Evolutionary conservation across 768 basidiomycete species (phyloP).

Genomic region (Clavulina sp.): DNA sequence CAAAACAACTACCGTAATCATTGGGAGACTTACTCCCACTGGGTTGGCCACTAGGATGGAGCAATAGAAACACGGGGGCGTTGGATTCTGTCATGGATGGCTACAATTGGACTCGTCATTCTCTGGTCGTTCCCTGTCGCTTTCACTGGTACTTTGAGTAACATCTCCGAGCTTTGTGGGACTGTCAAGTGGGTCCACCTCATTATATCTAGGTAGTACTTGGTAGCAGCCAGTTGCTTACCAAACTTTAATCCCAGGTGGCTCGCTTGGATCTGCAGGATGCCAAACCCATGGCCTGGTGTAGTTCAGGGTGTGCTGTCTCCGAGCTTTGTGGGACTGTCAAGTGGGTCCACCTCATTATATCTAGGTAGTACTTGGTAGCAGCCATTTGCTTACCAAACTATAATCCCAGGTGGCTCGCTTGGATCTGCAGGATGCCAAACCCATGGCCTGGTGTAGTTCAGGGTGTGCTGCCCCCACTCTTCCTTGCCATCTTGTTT

Average conservation of each 20-base stretch:
- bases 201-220: no score
- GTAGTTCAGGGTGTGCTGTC: slow-evolving; percentile 48
- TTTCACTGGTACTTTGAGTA: slow-evolving; percentile 48
- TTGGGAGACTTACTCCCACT: no score
- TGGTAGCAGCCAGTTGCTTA: slow-evolving; percentile 9
- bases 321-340: slow-evolving; percentile 32
- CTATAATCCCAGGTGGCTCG: slow-evolving; percentile 29
- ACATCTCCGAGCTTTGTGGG: slow-evolving; percentile 33
- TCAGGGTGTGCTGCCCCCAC: slow-evolving; percentile 48
- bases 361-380: neutral
- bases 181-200: slow-evolving; percentile 29
- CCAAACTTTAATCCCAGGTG: slow-evolving; percentile 24
- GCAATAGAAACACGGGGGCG: slow-evolving; percentile 38
- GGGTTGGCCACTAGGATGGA: slow-evolving; percentile 20
- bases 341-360: no score
- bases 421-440: slow-evolving; percentile 29
- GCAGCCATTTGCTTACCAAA: slow-evolving; percentile 8
- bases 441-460: slow-evolving; percentile 33
- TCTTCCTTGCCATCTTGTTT: slow-evolving; percentile 44
- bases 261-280: slow-evolving; percentile 34
- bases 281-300: slow-evolving; percentile 22
- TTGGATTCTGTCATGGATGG: slow-evolving; percentile 26
- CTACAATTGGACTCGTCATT: slow-evolving; percentile 41
- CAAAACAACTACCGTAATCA: no score
- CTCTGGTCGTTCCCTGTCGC: slow-evolving; percentile 49